Conservation (phyloP, 2,329 filamentous ascomycete species). For the Penicillium paneum region DNA sequence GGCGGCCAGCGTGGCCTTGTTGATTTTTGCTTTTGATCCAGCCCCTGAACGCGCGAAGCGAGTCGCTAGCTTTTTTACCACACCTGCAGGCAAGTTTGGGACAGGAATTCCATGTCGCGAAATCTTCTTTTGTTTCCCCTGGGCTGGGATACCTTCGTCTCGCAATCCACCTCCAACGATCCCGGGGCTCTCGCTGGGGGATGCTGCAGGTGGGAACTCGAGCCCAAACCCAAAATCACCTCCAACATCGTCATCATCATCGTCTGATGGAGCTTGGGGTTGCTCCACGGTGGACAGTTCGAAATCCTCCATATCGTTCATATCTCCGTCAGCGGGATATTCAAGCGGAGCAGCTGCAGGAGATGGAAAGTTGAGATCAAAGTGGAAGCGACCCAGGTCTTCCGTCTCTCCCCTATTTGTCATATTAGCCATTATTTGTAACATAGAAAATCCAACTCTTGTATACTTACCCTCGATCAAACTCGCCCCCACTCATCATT, state of each 20-base stretch:
- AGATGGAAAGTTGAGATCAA: slow-evolving; percentile 42
- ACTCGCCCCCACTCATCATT: slow-evolving; percentile 38
- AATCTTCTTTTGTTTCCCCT: slow-evolving; percentile 52
- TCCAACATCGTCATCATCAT: slow-evolving; percentile 20
- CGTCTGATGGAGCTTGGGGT: slow-evolving; percentile 26
- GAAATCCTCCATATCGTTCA: slow-evolving; percentile 38
- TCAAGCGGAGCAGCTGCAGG: slow-evolving; percentile 31
- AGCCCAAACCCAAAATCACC: slow-evolving; percentile 35
- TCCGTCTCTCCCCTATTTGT: slow-evolving; percentile 43
- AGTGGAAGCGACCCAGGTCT: slow-evolving; percentile 41
- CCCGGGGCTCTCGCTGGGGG: slow-evolving; percentile 33
- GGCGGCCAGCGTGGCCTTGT: slow-evolving; percentile 68
- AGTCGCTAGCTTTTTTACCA: slow-evolving; percentile 65
- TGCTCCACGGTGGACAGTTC: slow-evolving; percentile 30
- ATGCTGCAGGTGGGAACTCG: slow-evolving; percentile 26
- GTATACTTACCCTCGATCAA: slow-evolving; percentile 37
- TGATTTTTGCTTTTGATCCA: slow-evolving; percentile 64
- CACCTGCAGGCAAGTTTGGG: slow-evolving; percentile 66
- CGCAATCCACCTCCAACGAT: slow-evolving; percentile 37
- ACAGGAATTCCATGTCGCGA: slow-evolving; percentile 74
- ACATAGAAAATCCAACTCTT: slow-evolving; percentile 11
- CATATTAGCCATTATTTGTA: slow-evolving; percentile 19
- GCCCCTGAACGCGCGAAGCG: slow-evolving; percentile 67
- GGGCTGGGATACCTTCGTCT: slow-evolving; percentile 28
- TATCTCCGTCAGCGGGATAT: slow-evolving; percentile 31